Evolutionary conservation across 2,329 filamentous ascomycete genomes (phyloP), one percentile per base, ranked within the genome.

Genomic region (Thermothelomyces thermophilus): DNA sequence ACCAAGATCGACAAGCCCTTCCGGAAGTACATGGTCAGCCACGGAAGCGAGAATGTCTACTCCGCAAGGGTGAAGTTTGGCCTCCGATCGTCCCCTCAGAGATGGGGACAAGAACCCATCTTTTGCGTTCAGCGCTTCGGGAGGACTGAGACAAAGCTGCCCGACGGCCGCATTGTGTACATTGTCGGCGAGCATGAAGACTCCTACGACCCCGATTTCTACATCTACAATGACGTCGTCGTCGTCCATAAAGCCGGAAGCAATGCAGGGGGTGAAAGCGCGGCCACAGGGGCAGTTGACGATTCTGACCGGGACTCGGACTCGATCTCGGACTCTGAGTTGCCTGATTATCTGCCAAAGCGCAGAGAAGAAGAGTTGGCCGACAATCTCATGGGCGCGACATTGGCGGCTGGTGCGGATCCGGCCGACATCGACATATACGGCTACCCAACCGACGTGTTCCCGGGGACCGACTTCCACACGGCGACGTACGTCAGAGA

Each of bases 71-170:
- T 20, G 7, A 10, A 13, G 17, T 37, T 37, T 22, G 17, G 17
- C 16, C 3, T 37, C 16, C 35, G n/a, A 7, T 16, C 17, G 17
- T 37, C 17, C 2, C 35, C 14, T 5, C 17, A 16, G 13, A 3
- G 9, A 3, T 20, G 35, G 16, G 17, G 10, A 2, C 4, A 20
- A 9, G 35, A 37, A n/a, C 41, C 41, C 20, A 3, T 45, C 16
- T 45, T 45, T 31, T 45, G 42, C 33, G 36, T 45, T 20, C n/a
- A 28, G 5, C 42, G 42, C 33, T 45, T 45, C 10, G 31, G 42
- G 31, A 16, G 42, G n/a, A 36, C 33, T 9, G 33, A 36, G 33
- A 45, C 42, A 3, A 24, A 19, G 10, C 33, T 45, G 6, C 31
- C 33, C 8, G 42, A 45, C 22, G 42, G 42, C 8, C 31, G 42